Evolutionary conservation across 1,284 basidiomycete species (phyloP).

Genomic region (Grifola frondosa): DNA sequence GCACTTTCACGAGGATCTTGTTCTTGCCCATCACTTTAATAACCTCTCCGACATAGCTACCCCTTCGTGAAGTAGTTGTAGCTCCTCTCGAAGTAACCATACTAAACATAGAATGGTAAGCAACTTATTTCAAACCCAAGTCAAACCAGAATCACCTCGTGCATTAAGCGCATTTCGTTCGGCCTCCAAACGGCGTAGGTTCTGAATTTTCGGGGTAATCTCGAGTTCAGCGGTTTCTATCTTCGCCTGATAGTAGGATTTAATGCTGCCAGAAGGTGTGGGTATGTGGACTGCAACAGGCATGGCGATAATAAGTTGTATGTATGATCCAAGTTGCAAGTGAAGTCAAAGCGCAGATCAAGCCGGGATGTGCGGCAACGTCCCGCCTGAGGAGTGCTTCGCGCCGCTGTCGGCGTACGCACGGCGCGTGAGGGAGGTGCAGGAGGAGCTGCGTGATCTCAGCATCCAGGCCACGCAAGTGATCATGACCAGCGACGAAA

Average conservation of each 20-base stretch:
- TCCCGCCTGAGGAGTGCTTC: too few species aligned
- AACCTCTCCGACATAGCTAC: constrained; percentile 95
- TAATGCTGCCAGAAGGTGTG: constrained; percentile 59
- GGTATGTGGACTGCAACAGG: constrained; percentile 46
- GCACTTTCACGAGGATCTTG: constrained; percentile 96
- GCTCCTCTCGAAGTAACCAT: constrained; percentile 84
- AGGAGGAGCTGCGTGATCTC: too few species aligned
- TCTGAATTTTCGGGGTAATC: constrained; percentile 96
- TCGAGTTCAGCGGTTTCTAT: constrained; percentile 89
- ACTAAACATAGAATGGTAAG: constrained; percentile 44
- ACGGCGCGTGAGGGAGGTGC: too few species aligned
- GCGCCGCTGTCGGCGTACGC: too few species aligned
- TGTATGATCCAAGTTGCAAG: too few species aligned
- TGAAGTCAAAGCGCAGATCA: too few species aligned
- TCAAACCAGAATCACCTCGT: constrained; percentile 52
- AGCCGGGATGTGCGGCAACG: too few species aligned
- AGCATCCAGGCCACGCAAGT: too few species aligned
- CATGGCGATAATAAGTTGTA: constrained; percentile 42
- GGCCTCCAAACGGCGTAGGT: constrained; percentile 90
- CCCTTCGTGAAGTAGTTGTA: constrained; percentile 93
- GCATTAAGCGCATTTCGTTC: constrained; percentile 96
- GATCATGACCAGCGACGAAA: too few species aligned
- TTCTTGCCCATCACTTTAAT: constrained; percentile 99
- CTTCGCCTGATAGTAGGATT: constrained; percentile 93
- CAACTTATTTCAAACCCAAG: neutral